Conservation (phyloP, 441 rosid genomes). For the Erodium chrysanthum region DNA sequence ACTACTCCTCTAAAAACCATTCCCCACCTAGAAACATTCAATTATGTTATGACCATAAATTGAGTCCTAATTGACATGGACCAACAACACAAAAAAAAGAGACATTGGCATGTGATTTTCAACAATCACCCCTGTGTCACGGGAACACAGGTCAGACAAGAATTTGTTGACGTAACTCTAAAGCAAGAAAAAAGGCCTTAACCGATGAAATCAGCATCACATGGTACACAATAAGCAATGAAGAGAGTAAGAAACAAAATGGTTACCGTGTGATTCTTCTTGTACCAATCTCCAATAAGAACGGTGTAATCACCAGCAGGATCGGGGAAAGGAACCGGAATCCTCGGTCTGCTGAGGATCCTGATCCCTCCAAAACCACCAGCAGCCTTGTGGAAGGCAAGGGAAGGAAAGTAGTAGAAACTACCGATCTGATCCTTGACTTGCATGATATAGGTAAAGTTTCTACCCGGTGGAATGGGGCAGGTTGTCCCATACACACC, state of each 20-base stretch:
- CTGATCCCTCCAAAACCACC: constrained; percentile 26
- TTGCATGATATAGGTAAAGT: neutral
- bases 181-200: too few species aligned
- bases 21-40: too few species aligned
- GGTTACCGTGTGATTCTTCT: constrained; percentile 60
- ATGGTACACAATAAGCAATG: neutral
- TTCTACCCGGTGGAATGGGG: neutral
- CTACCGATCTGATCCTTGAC: constrained; percentile 5
- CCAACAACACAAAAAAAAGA: too few species aligned
- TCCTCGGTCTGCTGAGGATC: constrained; percentile 69
- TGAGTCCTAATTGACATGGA: too few species aligned
- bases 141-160: too few species aligned
- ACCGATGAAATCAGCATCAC: neutral
- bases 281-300: constrained; percentile 90
- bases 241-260: neutral
- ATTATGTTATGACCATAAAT: too few species aligned
- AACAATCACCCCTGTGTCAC: too few species aligned
- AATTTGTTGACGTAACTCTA: too few species aligned
- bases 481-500: constrained; percentile 7
- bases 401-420: constrained; percentile 2
- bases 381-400: constrained; percentile 3
- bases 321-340: constrained; percentile 74
- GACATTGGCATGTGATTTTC: too few species aligned
- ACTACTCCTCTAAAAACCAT: too few species aligned
- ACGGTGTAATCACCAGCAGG: constrained; percentile 77